These are phyloP conservation scores for Mollisiaceae sp. DNA, from an alignment of 2,329 filamentous ascomycete genomes.

Conservation along the genomic window DNA sequence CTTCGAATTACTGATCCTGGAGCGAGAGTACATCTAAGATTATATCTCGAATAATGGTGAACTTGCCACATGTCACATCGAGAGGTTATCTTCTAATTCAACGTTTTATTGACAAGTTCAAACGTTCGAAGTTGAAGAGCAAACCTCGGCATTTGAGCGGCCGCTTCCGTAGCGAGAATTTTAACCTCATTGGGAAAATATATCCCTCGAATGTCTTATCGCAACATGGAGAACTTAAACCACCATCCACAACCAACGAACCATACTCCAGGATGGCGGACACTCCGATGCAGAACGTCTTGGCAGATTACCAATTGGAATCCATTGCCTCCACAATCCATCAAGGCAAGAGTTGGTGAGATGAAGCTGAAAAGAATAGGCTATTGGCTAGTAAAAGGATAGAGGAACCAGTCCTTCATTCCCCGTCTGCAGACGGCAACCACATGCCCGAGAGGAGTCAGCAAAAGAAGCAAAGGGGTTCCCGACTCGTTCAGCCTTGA, in stretches of 20 bases:
- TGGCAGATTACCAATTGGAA: neutral
- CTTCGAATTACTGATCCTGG: too few relatives aligned
- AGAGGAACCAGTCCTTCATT: neutral
- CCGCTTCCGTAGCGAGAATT: neutral
- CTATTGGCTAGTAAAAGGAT: neutral
- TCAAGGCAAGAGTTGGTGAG: slow-evolving; percentile 2
- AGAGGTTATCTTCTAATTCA: too few relatives aligned
- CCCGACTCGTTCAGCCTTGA: neutral
- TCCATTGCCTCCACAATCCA: neutral
- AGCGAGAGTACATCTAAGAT: too few relatives aligned
- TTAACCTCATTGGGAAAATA: neutral
- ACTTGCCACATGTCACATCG: too few relatives aligned
- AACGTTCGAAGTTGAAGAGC: too few relatives aligned
- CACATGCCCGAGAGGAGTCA: neutral
- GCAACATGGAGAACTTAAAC: neutral
- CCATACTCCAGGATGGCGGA: neutral
- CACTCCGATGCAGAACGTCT: neutral
- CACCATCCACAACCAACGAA: neutral
- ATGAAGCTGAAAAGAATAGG: neutral
- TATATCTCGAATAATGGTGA: too few relatives aligned
- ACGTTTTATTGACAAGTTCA: too few relatives aligned
- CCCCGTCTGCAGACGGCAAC: neutral
- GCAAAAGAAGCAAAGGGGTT: neutral
- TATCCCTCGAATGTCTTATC: slow-evolving; percentile 7
- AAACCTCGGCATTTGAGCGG: neutral